These are phyloP conservation scores for Schizochytrium sp. DNA, from an alignment of 108 stramenopile genomes.

Conservation along the genomic window DNA sequence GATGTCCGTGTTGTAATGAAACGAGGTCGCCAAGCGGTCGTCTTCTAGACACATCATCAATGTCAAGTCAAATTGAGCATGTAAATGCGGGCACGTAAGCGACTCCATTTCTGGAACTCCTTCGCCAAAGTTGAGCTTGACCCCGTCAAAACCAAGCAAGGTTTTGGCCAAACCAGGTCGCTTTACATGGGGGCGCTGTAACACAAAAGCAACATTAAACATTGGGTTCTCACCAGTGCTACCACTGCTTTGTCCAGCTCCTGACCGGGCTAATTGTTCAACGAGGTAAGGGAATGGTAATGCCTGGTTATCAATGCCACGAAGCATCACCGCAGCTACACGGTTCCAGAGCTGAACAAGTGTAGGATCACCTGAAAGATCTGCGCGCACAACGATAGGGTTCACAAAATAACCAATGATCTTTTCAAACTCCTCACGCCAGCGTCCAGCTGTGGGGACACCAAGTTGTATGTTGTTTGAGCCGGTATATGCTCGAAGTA, in stretches of 20 bases:
- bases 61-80: constrained; percentile 52
- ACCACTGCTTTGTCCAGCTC: not conserved
- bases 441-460: constrained; percentile 36
- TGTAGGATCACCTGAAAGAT: constrained; percentile 38
- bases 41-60: constrained; percentile 57
- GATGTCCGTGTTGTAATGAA: constrained; percentile 57
- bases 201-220: constrained; percentile 35
- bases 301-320: constrained; percentile 40
- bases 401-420: constrained; percentile 50
- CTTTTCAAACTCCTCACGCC: not conserved
- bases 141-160: constrained; percentile 46
- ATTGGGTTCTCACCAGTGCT: constrained; percentile 36
- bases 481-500: constrained; percentile 1
- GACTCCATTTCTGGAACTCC: not conserved
- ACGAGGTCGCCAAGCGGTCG: not conserved
- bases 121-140: constrained; percentile 52
- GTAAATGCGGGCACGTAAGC: not conserved
- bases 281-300: constrained; percentile 10
- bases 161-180: constrained; percentile 45
- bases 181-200: constrained; percentile 5
- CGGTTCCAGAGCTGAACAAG: constrained; percentile 57
- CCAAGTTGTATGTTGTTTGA: constrained; percentile 11
- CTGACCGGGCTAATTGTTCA: constrained; percentile 30
- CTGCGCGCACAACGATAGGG: constrained; percentile 36
- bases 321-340: constrained; percentile 10